These are phyloP conservation scores for Botrytis fragariae DNA, from an alignment of 2,329 filamentous ascomycete genomes.

Conservation along the genomic window DNA sequence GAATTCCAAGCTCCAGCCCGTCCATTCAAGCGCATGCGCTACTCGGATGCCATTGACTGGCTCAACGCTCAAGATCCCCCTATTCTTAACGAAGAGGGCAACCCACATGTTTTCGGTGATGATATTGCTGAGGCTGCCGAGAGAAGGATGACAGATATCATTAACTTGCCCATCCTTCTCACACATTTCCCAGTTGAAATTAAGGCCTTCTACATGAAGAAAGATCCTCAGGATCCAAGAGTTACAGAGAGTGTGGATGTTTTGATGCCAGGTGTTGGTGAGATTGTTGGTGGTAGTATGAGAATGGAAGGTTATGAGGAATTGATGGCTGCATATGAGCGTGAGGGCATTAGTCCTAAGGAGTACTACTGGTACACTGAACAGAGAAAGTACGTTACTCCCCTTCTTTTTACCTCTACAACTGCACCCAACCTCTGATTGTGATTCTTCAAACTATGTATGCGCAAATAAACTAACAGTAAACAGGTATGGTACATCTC, in stretches of 20 bases:
- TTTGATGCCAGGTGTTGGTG: slow-evolving; percentile 87
- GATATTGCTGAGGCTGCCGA: slow-evolving; percentile 98
- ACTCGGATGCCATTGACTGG: slow-evolving; percentile 92
- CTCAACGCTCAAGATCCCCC: slow-evolving; percentile 74
- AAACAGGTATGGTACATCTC: slow-evolving; percentile 78
- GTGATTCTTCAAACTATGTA: not conserved
- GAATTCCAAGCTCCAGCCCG: slow-evolving; percentile 76
- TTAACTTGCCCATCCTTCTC: slow-evolving; percentile 92
- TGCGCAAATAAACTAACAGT: slow-evolving; percentile 12
- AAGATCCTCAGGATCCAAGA: slow-evolving; percentile 71
- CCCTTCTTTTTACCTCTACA: not conserved
- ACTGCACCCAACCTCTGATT: not conserved
- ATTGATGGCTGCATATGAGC: slow-evolving; percentile 82
- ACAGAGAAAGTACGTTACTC: slow-evolving; percentile 75
- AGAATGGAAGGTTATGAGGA: slow-evolving; percentile 91
- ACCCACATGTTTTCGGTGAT: slow-evolving; percentile 88
- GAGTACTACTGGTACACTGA: slow-evolving; percentile 98
- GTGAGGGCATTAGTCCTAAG: slow-evolving; percentile 77
- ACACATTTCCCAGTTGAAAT: slow-evolving; percentile 97
- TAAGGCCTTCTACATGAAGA: slow-evolving; percentile 99
- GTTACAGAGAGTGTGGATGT: slow-evolving; percentile 92
- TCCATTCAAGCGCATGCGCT: slow-evolving; percentile 94
- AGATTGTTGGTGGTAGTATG: slow-evolving; percentile 96
- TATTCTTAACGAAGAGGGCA: slow-evolving; percentile 88
- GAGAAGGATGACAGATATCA: slow-evolving; percentile 93